These are phyloP conservation scores for Gnomoniopsis sp. DNA, from an alignment of 2,329 filamentous ascomycete genomes.

Conservation along the genomic window DNA sequence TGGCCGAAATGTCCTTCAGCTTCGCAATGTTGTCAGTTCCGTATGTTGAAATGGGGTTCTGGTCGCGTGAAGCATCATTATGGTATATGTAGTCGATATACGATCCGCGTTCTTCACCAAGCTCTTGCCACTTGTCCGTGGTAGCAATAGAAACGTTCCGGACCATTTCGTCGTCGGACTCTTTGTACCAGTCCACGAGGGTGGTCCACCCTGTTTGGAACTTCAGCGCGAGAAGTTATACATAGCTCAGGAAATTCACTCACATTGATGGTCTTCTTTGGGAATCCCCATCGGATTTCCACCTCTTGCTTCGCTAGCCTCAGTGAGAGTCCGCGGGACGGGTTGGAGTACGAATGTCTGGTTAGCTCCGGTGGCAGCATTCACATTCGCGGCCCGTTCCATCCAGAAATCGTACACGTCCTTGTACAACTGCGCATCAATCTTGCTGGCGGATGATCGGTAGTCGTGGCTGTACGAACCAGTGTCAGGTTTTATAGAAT, in stretches of 20 bases:
- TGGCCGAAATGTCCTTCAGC: constrained; percentile 21
- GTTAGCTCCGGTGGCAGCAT: constrained; percentile 20
- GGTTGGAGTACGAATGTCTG: constrained; percentile 22
- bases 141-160: constrained; percentile 20
- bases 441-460: constrained; percentile 13
- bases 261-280: constrained; percentile 19
- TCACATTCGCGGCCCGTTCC: constrained; percentile 14
- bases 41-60: not conserved
- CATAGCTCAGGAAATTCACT: not conserved
- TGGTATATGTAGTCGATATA: not conserved
- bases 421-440: constrained; percentile 25
- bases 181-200: constrained; percentile 21
- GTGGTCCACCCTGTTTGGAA: constrained; percentile 21
- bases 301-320: constrained; percentile 16
- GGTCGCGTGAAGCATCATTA: not conserved
- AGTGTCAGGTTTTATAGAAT: too few species aligned
- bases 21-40: not conserved
- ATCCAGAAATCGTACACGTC: constrained; percentile 25
- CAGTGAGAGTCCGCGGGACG: constrained; percentile 12
- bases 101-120: not conserved
- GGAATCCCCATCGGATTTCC: constrained; percentile 20
- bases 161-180: constrained; percentile 17
- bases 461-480: constrained; percentile 29
- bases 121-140: constrained; percentile 6
- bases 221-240: not conserved